Evolutionary conservation across 139 green algal genomes (phyloP).

Genomic region (Desmodesmus armatus): DNA sequence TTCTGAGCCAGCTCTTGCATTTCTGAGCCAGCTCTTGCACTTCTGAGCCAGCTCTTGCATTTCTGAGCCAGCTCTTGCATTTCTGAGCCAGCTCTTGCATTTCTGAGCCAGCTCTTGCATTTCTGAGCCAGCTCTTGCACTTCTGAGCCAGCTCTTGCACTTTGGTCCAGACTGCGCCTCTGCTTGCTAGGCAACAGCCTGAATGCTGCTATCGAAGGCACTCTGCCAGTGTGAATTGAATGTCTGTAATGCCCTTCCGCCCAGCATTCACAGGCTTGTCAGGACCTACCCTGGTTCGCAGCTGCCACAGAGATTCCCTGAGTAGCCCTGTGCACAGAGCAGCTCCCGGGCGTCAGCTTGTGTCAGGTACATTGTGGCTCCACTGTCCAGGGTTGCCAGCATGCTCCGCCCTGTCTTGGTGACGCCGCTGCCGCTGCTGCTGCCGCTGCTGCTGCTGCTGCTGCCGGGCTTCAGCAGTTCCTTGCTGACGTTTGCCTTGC

Average conservation of each 20-base stretch:
- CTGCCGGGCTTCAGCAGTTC: neutral
- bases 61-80: too few relatives aligned
- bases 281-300: neutral
- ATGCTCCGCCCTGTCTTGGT: neutral
- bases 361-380: neutral
- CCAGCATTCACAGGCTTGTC: neutral
- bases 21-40: too few relatives aligned
- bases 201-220: neutral
- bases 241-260: neutral
- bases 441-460: neutral
- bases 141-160: neutral
- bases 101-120: too few relatives aligned
- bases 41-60: neutral
- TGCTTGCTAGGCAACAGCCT: neutral
- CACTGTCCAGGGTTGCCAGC: neutral
- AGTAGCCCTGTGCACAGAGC: slow-evolving; percentile 1
- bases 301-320: slow-evolving; percentile 17
- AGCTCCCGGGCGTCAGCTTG: neutral
- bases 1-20: too few relatives aligned
- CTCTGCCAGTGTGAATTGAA: too few relatives aligned
- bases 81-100: too few relatives aligned
- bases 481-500: too few relatives aligned
- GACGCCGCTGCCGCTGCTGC: neutral
- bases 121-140: neutral
- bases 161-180: neutral